phyloP scores from a whole-genome alignment of 208 protist species.

The Endotrypanum monterogeii region DNA sequence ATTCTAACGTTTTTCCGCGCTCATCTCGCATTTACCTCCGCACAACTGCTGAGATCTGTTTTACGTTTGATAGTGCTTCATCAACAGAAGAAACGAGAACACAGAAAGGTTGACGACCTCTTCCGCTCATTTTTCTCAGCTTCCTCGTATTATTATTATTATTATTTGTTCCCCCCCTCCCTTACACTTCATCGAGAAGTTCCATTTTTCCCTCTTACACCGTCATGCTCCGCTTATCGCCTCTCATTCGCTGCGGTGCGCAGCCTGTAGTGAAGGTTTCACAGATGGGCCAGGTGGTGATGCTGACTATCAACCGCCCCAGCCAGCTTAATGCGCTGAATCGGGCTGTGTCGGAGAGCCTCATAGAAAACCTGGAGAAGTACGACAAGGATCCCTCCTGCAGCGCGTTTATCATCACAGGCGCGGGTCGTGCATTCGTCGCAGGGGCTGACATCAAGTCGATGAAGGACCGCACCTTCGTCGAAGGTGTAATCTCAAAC shows the following conservation, averaged over 20 bases:
- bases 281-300: slow-evolving; percentile 67
- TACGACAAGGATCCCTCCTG: slow-evolving; percentile 86
- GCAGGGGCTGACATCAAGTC: slow-evolving; percentile 97
- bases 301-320: slow-evolving; percentile 93
- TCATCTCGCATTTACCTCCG: background rate
- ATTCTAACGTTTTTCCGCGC: no score
- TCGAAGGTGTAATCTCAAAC: slow-evolving; percentile 75
- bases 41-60: background rate
- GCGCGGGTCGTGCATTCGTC: slow-evolving; percentile 94
- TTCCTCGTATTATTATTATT: no score
- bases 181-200: background rate
- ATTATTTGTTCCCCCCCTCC: background rate
- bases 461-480: slow-evolving; percentile 82
- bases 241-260: slow-evolving; percentile 37
- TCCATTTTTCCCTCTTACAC: background rate
- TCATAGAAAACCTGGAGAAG: slow-evolving; percentile 69
- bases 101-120: background rate
- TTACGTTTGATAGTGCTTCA: background rate
- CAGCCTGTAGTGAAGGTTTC: slow-evolving; percentile 57
- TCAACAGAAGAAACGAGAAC: background rate
- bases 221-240: slow-evolving; percentile 48
- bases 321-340: slow-evolving; percentile 95
- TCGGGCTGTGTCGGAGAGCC: slow-evolving; percentile 65
- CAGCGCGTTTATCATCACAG: slow-evolving; percentile 92
- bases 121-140: background rate